Evolutionary conservation across 78 protist species (phyloP).

Genomic region (Cavenderia fasciculata): DNA sequence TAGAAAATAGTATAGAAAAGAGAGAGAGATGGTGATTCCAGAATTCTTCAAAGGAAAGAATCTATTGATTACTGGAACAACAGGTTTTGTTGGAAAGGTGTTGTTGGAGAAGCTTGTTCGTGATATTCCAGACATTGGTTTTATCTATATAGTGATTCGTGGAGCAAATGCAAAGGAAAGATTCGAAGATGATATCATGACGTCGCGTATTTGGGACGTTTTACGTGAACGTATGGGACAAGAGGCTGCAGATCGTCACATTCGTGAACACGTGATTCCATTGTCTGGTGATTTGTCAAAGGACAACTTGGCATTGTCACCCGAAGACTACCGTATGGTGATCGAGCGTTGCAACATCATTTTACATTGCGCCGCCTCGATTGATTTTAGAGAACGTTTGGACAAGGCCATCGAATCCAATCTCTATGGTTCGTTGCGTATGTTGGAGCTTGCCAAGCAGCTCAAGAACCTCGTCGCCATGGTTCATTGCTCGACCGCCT

Average conservation of each 20-base stretch:
- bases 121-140: slow-evolving; percentile 30
- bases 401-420: slow-evolving; percentile 79
- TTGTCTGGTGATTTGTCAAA: slow-evolving; percentile 79
- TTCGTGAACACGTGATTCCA: slow-evolving; percentile 66
- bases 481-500: slow-evolving; percentile 92
- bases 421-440: slow-evolving; percentile 75
- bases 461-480: slow-evolving; percentile 44
- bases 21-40: slow-evolving; percentile 4
- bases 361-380: slow-evolving; percentile 90
- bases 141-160: slow-evolving; percentile 56
- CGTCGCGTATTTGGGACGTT: slow-evolving; percentile 54
- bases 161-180: slow-evolving; percentile 84
- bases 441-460: slow-evolving; percentile 75
- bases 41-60: slow-evolving; percentile 52
- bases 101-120: slow-evolving; percentile 86
- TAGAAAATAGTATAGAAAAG: background rate
- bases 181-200: slow-evolving; percentile 75
- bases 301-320: slow-evolving; percentile 62
- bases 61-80: slow-evolving; percentile 87
- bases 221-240: slow-evolving; percentile 25
- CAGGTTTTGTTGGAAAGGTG: slow-evolving; percentile 93
- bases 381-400: slow-evolving; percentile 87
- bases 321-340: slow-evolving; percentile 7
- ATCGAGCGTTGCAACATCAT: slow-evolving; percentile 32
- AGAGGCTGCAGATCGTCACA: slow-evolving; percentile 6